phyloP scores from a whole-genome alignment of 2,329 filamentous ascomycete species.

The Teratosphaeriaceae sp. region DNA sequence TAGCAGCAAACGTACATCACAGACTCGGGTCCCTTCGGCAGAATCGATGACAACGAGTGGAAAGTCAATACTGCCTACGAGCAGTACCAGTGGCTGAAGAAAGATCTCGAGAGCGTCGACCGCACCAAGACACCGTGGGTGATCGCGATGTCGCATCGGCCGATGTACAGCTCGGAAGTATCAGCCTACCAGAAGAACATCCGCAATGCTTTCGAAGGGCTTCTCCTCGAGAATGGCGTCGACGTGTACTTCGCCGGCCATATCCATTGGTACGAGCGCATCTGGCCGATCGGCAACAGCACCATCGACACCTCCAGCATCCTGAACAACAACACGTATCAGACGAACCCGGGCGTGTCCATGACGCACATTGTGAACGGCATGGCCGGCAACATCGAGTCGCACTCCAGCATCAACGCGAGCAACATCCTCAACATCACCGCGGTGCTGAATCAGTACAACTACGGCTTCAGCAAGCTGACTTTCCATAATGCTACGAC shows the following conservation, averaged over 20 bases:
- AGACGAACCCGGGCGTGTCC: constrained; percentile 41
- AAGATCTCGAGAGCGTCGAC: constrained; percentile 41
- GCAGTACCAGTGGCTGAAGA: constrained; percentile 43
- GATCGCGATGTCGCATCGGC: constrained; percentile 43
- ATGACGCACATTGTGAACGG: constrained; percentile 48
- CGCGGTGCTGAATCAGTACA: constrained; percentile 37
- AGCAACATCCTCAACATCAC: constrained; percentile 38
- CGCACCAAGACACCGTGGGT: constrained; percentile 46
- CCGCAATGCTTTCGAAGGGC: constrained; percentile 40
- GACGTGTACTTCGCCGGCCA: constrained; percentile 41
- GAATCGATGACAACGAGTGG: constrained; percentile 33
- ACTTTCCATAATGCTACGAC: constrained; percentile 36
- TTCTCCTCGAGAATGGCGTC: constrained; percentile 40
- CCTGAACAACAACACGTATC: constrained; percentile 44
- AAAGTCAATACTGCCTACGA: constrained; percentile 39
- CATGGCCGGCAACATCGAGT: constrained; percentile 49
- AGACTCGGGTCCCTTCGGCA: constrained; percentile 45
- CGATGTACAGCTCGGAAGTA: constrained; percentile 43
- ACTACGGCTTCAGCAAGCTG: constrained; percentile 46
- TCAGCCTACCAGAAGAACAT: constrained; percentile 40
- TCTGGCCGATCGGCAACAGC: constrained; percentile 34
- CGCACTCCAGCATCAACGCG: constrained; percentile 36
- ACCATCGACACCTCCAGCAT: constrained; percentile 38
- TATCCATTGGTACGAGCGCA: constrained; percentile 44
- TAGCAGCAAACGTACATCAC: constrained; percentile 45